phyloP scores from a whole-genome alignment of 805 yeast genomes.

The Wickerhamiella alocasiicola region DNA sequence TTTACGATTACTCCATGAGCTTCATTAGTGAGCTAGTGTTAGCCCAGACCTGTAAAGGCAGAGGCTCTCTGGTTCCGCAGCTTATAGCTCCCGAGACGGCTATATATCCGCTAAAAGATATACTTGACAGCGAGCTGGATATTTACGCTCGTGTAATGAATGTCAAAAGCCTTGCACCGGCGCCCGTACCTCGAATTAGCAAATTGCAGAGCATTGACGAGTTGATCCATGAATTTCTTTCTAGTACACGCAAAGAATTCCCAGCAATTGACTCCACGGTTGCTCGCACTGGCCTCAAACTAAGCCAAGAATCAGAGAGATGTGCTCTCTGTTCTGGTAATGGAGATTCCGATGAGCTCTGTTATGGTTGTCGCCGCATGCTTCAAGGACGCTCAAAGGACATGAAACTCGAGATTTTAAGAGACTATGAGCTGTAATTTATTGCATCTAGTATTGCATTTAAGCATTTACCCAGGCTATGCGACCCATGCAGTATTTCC shows the following conservation, averaged over 20 bases:
- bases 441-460: no score
- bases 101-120: conserved; percentile 59
- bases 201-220: conserved; percentile 75
- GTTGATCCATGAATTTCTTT: conserved; percentile 60
- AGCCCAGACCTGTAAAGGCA: conserved; percentile 70
- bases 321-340: conserved; percentile 15
- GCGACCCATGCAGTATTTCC: no score
- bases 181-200: conserved; percentile 32
- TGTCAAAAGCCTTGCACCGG: conserved; percentile 28
- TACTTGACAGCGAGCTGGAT: conserved; percentile 53
- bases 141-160: conserved; percentile 38
- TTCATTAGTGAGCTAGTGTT: conserved; percentile 68
- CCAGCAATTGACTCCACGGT: conserved; percentile 89
- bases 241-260: conserved; percentile 58
- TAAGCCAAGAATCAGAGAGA: conserved; percentile 26
- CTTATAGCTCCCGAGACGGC: conserved; percentile 17
- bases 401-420: conserved; percentile 5
- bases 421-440: conserved; percentile 8
- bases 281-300: conserved; percentile 73
- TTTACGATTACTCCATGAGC: conserved; percentile 75
- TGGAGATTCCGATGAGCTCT: conserved; percentile 9
- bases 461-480: no score
- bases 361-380: conserved; percentile 20
- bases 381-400: not conserved
- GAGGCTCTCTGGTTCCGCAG: conserved; percentile 57